Percentiles rank a stretch among this genome's conserved stretches.
phyloP scores from a whole-genome alignment of 2,329 filamentous ascomycete species.

The Xylariaceae sp. region DNA sequence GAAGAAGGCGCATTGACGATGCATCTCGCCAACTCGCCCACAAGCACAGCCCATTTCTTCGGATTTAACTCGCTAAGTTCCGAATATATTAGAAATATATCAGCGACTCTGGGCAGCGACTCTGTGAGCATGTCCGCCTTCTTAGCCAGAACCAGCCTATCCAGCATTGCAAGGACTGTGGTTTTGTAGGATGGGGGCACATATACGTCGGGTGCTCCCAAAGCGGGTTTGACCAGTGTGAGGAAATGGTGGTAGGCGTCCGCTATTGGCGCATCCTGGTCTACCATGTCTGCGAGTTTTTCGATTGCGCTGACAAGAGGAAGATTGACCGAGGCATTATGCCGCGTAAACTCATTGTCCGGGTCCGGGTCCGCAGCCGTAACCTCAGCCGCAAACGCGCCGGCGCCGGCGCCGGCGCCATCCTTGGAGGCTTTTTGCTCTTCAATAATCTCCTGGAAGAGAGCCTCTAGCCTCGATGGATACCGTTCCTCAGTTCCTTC shows the following conservation, averaged over 20 bases:
- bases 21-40: slow-evolving; percentile 32
- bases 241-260: slow-evolving; percentile 26
- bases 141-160: slow-evolving; percentile 32
- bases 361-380: no score
- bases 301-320: slow-evolving; percentile 25
- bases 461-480: slow-evolving; percentile 21
- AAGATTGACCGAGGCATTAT: slow-evolving; percentile 9
- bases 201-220: slow-evolving; percentile 21
- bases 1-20: slow-evolving; percentile 24
- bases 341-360: neutral
- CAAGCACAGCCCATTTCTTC: slow-evolving; percentile 31
- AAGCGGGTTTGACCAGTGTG: slow-evolving; percentile 29
- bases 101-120: slow-evolving; percentile 34
- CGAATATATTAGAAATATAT: slow-evolving; percentile 34
- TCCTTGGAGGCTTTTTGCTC: slow-evolving; percentile 19
- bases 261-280: slow-evolving; percentile 21
- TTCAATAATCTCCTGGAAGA: slow-evolving; percentile 29
- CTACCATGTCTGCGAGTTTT: slow-evolving; percentile 31
- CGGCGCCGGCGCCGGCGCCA: neutral
- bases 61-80: slow-evolving; percentile 34
- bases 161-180: slow-evolving; percentile 29
- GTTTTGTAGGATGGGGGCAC: slow-evolving; percentile 31
- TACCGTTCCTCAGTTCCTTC: slow-evolving; percentile 2
- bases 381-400: no score
- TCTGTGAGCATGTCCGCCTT: slow-evolving; percentile 27